phyloP scores from a whole-genome alignment of 164 flowering plant genomes.

The Magnolia sinica region DNA sequence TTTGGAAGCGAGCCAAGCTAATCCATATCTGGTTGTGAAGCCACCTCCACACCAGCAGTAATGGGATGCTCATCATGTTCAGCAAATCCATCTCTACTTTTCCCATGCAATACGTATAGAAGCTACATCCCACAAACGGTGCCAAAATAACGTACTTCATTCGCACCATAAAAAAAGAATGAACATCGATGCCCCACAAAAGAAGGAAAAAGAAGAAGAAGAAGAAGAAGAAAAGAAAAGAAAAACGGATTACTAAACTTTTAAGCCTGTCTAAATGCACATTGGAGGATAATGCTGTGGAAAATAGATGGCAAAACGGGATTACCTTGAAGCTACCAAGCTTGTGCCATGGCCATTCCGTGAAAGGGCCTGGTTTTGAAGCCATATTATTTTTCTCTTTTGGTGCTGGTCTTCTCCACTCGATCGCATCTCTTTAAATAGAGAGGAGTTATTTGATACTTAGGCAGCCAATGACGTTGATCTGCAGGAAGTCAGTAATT shows the following conservation, averaged over 20 bases:
- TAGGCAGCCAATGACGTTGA: too few relatives aligned
- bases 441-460: too few relatives aligned
- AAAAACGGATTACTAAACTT: too few relatives aligned
- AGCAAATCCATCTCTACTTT: background rate
- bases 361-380: conserved; percentile 7
- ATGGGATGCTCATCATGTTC: background rate
- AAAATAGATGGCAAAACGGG: background rate
- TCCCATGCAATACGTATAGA: background rate
- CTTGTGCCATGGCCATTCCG: conserved; percentile 15
- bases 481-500: too few relatives aligned
- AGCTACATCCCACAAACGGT: background rate
- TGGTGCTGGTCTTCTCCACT: background rate
- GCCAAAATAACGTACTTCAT: conserved; percentile 7
- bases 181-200: background rate
- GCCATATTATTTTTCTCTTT: background rate
- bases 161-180: background rate
- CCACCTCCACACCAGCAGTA: conserved; percentile 1
- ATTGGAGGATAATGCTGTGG: background rate
- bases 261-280: background rate
- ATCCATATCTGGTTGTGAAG: conserved; percentile 16
- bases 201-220: too few relatives aligned
- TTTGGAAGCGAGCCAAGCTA: conserved; percentile 3
- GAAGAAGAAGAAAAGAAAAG: too few relatives aligned
- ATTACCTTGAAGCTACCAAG: conserved; percentile 14
- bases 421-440: too few relatives aligned